These are phyloP conservation scores for Rhizodiscina lignyota DNA, from an alignment of 495 filamentous ascomycete genomes.

Conservation along the genomic window DNA sequence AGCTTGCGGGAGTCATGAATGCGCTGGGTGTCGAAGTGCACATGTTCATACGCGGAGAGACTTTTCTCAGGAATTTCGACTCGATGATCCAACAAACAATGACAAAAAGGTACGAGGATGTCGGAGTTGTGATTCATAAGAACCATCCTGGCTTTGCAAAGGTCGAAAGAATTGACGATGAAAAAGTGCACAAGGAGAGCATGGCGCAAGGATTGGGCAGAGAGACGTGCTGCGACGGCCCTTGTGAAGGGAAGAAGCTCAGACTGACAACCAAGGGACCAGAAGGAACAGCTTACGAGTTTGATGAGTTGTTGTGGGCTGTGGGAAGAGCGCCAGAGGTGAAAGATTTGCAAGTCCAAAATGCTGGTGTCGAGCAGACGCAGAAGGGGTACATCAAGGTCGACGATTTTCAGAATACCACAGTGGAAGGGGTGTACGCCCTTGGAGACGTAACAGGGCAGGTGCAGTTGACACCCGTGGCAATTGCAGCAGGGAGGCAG, in stretches of 20 bases:
- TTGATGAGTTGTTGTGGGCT: constrained; percentile 11
- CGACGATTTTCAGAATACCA: constrained; percentile 45
- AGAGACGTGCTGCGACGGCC: constrained; percentile 3
- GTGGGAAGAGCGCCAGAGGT: constrained; percentile 9
- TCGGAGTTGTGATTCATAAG: constrained; percentile 10
- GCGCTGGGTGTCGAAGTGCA: constrained; percentile 12
- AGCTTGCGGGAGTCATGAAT: constrained; percentile 12
- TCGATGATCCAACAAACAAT: constrained; percentile 14
- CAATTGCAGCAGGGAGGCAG: constrained; percentile 42
- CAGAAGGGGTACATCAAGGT: constrained; percentile 30
- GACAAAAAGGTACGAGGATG: constrained; percentile 10
- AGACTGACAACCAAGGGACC: constrained; percentile 6
- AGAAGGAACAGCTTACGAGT: constrained; percentile 7
- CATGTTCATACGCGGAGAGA: constrained; percentile 12
- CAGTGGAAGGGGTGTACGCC: constrained; percentile 35
- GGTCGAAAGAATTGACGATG: constrained; percentile 8
- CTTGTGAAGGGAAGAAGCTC: constrained; percentile 8
- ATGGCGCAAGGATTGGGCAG: too few relatives aligned
- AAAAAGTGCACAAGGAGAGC: background rate
- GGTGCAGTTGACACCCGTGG: constrained; percentile 43
- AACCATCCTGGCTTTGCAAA: constrained; percentile 5
- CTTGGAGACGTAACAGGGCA: constrained; percentile 44
- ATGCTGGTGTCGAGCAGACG: constrained; percentile 4
- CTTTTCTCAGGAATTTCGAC: constrained; percentile 10
- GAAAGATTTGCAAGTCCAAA: constrained; percentile 4